Evolutionary conservation across 2,329 filamentous ascomycete species (phyloP).

Genomic region (Xylariaceae sp.): DNA sequence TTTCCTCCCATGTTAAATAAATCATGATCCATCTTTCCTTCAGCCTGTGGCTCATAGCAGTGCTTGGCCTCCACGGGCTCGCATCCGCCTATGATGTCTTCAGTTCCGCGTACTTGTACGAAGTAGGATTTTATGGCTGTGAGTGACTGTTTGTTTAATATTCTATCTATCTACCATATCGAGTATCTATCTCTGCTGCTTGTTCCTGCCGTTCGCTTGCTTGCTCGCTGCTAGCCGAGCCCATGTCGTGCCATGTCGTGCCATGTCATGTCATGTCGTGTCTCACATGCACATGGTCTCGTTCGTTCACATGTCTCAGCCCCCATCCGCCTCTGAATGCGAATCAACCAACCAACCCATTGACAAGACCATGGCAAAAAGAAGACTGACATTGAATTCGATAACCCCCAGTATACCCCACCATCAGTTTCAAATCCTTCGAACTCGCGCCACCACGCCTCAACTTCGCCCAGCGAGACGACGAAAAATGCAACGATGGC

Average conservation of each 20-base stretch:
- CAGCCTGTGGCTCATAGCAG: constrained; percentile 8
- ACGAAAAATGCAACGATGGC: constrained; percentile 14
- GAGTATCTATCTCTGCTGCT: too few species aligned
- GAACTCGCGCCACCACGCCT: constrained; percentile 12
- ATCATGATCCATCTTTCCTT: constrained; percentile 11
- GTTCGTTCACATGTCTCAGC: neutral
- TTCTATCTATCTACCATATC: too few species aligned
- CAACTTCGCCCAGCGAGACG: constrained; percentile 18
- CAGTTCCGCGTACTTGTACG: constrained; percentile 12
- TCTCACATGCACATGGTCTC: neutral
- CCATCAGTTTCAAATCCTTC: constrained; percentile 16
- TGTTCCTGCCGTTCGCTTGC: too few species aligned
- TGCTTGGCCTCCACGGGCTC: constrained; percentile 1
- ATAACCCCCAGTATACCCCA: constrained; percentile 15
- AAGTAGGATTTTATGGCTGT: constrained; percentile 18
- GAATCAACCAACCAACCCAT: too few species aligned
- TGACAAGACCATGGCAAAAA: neutral
- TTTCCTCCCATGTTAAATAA: neutral
- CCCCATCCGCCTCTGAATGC: too few species aligned
- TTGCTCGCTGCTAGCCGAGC: too few species aligned
- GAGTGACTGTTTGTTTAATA: constrained; percentile 3
- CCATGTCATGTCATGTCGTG: neutral
- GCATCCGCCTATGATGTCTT: constrained; percentile 10
- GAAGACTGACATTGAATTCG: constrained; percentile 1
- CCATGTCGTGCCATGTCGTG: too few species aligned